phyloP scores from a whole-genome alignment of 2,329 filamentous ascomycete species.

The Macrophomina pseudophaseolina region DNA sequence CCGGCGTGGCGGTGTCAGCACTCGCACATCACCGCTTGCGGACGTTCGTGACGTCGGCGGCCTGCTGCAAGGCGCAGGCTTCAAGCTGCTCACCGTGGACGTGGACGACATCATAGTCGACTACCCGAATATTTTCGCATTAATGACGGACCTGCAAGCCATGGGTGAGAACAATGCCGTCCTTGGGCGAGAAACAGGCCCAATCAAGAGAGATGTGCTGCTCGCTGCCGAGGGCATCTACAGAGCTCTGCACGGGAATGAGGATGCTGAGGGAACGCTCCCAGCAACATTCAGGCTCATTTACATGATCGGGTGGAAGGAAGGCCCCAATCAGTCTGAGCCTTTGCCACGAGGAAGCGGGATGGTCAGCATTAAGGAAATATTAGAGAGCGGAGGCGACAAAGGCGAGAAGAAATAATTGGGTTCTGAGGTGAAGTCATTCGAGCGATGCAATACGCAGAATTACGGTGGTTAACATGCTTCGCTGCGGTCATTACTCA shows the following conservation, averaged over 20 bases:
- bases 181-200: conserved; percentile 78
- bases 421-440: background rate
- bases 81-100: conserved; percentile 95
- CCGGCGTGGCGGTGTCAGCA: conserved; percentile 85
- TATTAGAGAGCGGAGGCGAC: conserved; percentile 56
- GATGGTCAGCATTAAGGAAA: conserved; percentile 85
- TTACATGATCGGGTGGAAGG: conserved; percentile 99
- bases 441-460: no score
- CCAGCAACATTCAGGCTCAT: conserved; percentile 95
- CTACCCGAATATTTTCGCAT: conserved; percentile 84
- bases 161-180: conserved; percentile 97
- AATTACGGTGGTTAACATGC: no score
- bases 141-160: conserved; percentile 92
- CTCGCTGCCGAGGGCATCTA: conserved; percentile 91
- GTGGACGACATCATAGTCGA: conserved; percentile 97
- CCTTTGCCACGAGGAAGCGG: conserved; percentile 84
- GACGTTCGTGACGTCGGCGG: conserved; percentile 92
- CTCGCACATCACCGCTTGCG: conserved; percentile 87
- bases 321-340: conserved; percentile 76
- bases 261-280: conserved; percentile 55
- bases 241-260: conserved; percentile 79
- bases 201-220: conserved; percentile 78
- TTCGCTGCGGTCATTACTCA: no score
- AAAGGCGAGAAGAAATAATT: conserved; percentile 20
- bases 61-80: conserved; percentile 82